These are phyloP conservation scores for Fraxinus sp. DNA, from an alignment of 305 asterid species.

Conservation along the genomic window DNA sequence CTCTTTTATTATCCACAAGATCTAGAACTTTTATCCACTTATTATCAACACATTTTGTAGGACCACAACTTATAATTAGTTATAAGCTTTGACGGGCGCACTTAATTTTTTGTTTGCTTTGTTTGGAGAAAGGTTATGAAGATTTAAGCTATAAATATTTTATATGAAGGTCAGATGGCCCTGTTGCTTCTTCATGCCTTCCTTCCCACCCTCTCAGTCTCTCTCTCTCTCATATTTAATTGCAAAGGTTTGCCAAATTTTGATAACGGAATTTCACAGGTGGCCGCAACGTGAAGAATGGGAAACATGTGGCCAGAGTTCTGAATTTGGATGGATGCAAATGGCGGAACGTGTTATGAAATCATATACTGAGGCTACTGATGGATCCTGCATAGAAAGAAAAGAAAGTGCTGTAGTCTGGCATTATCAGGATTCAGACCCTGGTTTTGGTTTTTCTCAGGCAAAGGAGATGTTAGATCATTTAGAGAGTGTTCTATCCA, in stretches of 20 bases:
- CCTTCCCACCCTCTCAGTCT: neutral
- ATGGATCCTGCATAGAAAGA: constrained; percentile 33
- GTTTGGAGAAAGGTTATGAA: neutral
- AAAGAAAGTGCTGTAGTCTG: constrained; percentile 42
- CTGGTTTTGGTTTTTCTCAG: constrained; percentile 33
- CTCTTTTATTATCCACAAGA: neutral
- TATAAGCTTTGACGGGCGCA: neutral
- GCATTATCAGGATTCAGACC: constrained; percentile 37
- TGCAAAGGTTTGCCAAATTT: constrained; percentile 8
- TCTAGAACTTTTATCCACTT: neutral
- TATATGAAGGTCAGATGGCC: neutral
- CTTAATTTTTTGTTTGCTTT: neutral
- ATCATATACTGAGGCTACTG: constrained; percentile 32
- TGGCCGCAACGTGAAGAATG: constrained; percentile 34
- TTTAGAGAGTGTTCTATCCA: constrained; percentile 34
- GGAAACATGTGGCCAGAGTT: constrained; percentile 25
- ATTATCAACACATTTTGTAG: neutral
- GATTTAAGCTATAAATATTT: neutral
- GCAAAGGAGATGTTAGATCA: constrained; percentile 41
- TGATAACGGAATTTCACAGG: constrained; percentile 27
- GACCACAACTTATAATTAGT: neutral
- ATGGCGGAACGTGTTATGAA: constrained; percentile 34
- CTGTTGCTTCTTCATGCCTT: neutral
- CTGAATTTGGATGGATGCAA: constrained; percentile 37
- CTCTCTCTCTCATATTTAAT: neutral